Evolutionary conservation across 2,329 filamentous ascomycete genomes (phyloP).

Genomic region (Salinomyces thailandicus): DNA sequence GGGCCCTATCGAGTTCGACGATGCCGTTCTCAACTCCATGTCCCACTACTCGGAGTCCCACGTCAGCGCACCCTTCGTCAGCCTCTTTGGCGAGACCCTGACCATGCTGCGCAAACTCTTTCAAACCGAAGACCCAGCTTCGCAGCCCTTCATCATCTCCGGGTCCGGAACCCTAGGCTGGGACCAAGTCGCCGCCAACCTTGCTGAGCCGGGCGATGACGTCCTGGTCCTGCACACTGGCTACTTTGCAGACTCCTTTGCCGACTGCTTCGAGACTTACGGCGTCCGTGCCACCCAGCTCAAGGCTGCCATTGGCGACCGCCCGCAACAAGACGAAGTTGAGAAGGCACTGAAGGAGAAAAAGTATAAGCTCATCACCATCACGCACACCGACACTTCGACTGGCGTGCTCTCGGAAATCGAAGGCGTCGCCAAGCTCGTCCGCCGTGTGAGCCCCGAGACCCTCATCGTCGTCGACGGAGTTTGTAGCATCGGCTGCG

Average conservation of each 20-base stretch:
- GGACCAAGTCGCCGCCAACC: slow-evolving; percentile 91
- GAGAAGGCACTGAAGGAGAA: slow-evolving; percentile 82
- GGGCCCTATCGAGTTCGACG: slow-evolving; percentile 95
- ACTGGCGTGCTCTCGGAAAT: slow-evolving; percentile 92
- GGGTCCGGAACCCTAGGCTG: slow-evolving; percentile 93
- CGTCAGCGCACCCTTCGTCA: slow-evolving; percentile 79
- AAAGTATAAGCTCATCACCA: slow-evolving; percentile 86
- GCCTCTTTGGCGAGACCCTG: slow-evolving; percentile 81
- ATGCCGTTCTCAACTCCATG: slow-evolving; percentile 92
- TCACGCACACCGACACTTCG: slow-evolving; percentile 95
- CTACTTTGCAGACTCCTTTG: slow-evolving; percentile 94
- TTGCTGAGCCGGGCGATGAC: slow-evolving; percentile 80
- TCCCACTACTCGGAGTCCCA: slow-evolving; percentile 94
- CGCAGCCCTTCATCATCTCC: slow-evolving; percentile 87
- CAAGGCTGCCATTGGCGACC: slow-evolving; percentile 76
- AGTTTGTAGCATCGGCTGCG: slow-evolving; percentile 91
- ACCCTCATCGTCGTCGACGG: slow-evolving; percentile 90
- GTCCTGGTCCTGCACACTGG: slow-evolving; percentile 89
- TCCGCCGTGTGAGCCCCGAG: slow-evolving; percentile 77
- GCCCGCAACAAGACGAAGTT: slow-evolving; percentile 76
- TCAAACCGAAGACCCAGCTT: slow-evolving; percentile 69
- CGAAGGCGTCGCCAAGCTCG: slow-evolving; percentile 68
- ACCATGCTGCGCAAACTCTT: slow-evolving; percentile 85
- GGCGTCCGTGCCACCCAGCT: slow-evolving; percentile 83
- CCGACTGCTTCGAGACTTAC: slow-evolving; percentile 83